A percentile compares a stretch with the other conserved stretches of the same genome.
These are phyloP conservation scores for Colletotrichum karsti DNA, from an alignment of 2,329 filamentous ascomycete genomes.

Conservation along the genomic window DNA sequence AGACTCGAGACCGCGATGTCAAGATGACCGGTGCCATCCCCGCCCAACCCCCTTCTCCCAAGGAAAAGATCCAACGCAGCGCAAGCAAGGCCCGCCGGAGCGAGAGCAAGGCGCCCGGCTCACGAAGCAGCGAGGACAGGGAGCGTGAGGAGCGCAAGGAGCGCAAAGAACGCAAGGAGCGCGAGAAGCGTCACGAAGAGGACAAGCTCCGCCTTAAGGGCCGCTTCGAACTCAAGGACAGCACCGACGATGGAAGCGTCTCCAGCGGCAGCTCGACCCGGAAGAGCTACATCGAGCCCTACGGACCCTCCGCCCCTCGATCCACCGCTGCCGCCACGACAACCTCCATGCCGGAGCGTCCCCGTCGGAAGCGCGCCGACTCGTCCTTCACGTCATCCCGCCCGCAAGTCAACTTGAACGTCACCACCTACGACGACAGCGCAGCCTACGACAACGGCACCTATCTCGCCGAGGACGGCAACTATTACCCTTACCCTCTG, in stretches of 20 bases:
- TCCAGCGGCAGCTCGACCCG: constrained; percentile 22
- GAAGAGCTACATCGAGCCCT: constrained; percentile 37
- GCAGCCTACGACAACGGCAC: constrained; percentile 35
- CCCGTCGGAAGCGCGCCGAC: background rate
- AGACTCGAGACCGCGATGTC: constrained; percentile 27
- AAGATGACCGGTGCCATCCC: constrained; percentile 36
- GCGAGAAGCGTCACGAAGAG: constrained; percentile 31
- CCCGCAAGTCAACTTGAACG: constrained; percentile 1
- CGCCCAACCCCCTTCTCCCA: constrained; percentile 33
- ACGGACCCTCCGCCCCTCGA: constrained; percentile 13
- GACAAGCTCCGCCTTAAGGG: constrained; percentile 46
- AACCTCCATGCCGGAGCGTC: background rate
- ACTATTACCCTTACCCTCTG: constrained; percentile 46
- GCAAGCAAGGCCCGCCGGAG: constrained; percentile 38
- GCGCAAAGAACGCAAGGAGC: constrained; percentile 45
- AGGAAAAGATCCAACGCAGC: constrained; percentile 38
- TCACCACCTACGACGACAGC: constrained; percentile 33
- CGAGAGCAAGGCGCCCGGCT: constrained; percentile 28
- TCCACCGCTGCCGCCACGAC: background rate
- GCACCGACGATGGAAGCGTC: constrained; percentile 37
- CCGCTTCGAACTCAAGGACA: constrained; percentile 42
- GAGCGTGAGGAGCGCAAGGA: constrained; percentile 36
- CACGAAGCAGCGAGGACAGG: constrained; percentile 16
- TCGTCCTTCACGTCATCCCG: constrained; percentile 9
- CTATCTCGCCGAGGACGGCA: constrained; percentile 40